Evolutionary conservation across 2,329 filamentous ascomycete genomes (phyloP), one percentile per base, ranked within the genome.

Genomic region (Ophiostoma piceae): DNA sequence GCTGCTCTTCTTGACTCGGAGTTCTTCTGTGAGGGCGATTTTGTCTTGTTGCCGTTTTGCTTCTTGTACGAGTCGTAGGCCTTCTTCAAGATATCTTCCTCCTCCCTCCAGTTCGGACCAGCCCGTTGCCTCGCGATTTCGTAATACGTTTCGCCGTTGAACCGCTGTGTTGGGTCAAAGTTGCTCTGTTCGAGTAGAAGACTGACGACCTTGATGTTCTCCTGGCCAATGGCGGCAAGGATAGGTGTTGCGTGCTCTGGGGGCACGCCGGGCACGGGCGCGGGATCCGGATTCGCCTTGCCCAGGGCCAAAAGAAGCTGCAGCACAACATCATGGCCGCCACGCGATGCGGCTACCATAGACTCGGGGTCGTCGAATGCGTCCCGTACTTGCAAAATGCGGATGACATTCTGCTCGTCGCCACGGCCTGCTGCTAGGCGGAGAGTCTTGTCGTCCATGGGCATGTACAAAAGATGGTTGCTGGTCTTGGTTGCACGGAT

Each of bases 21-120:
- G 2, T 82, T 81, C 43, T 76, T 76, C 26, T 80, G 79, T 39
- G 75, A 79, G 1, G 86, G 84, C 26, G 85, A 85, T 71, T 84
- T 85, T 3, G 78, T 79, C 73, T 85, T 87, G 22, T 77, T 74
- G 19, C 35, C 43, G 67, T 84, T 39, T 67, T 84, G 81, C 69
- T 84, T 85, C 73, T 83, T 86, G 74, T 86, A 87, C 39, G 86
- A 85, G 70, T 93, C 89, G 73, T 88, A 93, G 3, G 90, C 87
- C 54, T 88, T 85, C 77, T 94, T 94, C 67, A 99, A 79, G 69
- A 96, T 82, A 62, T 92, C 87, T 73, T 91, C 89, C 78, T 99
- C 95, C 72, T 94, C 89, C 77, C 94, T 90, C 92, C 94, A 97
- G 71, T 92, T 90, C 8, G 94, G 92, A 0, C 95, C 94, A 74